Evolutionary conservation across 177 flowering plant genomes (phyloP).

Genomic region (Vitis hybrid): DNA sequence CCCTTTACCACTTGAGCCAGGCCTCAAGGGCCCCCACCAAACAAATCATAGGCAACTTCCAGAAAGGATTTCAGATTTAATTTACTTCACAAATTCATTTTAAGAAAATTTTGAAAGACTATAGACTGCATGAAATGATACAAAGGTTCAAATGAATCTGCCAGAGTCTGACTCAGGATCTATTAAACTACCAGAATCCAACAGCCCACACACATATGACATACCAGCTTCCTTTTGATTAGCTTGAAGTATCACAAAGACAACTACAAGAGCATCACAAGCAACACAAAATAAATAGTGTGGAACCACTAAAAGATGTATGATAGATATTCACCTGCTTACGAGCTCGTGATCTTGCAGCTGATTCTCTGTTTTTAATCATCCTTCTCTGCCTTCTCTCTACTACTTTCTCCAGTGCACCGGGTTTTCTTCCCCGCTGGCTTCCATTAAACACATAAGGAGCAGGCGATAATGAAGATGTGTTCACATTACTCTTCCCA

Average conservation of each 20-base stretch:
- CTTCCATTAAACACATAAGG: constrained; percentile 29
- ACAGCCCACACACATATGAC: too few relatives aligned
- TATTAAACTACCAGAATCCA: too few relatives aligned
- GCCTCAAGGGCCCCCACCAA: too few relatives aligned
- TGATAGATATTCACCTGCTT: constrained; percentile 49
- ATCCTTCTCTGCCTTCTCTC: constrained; percentile 84
- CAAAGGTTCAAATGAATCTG: background rate
- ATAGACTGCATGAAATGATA: background rate
- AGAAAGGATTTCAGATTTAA: too few relatives aligned
- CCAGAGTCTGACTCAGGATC: background rate
- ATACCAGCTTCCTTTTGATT: too few relatives aligned
- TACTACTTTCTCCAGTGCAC: constrained; percentile 64
- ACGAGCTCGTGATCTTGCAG: constrained; percentile 82
- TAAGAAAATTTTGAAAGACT: too few relatives aligned
- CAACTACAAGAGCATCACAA: too few relatives aligned
- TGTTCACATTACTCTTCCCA: constrained; percentile 20
- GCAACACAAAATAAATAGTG: too few relatives aligned
- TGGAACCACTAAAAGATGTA: background rate
- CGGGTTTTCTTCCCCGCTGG: constrained; percentile 44
- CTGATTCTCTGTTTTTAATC: constrained; percentile 85
- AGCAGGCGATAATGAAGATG: constrained; percentile 31
- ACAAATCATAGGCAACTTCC: too few relatives aligned
- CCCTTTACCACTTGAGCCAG: too few relatives aligned
- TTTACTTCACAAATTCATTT: too few relatives aligned
- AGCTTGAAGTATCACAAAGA: too few relatives aligned